Evolutionary conservation across 257 asterid genomes (phyloP).

Genomic region (Misopates orontium): DNA sequence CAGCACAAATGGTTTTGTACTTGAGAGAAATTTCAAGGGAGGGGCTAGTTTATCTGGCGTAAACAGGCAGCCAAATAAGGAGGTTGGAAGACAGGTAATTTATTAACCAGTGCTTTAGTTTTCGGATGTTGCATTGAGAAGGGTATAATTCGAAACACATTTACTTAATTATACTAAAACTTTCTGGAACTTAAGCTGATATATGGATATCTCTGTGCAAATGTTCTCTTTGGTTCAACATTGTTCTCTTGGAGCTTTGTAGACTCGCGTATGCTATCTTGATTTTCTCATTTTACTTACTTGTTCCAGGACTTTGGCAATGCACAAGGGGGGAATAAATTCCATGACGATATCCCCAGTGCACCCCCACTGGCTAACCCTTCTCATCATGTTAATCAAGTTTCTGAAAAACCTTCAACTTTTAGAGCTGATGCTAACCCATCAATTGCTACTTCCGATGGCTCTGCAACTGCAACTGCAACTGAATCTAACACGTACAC

Average conservation of each 20-base stretch:
- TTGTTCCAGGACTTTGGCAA: conserved; percentile 35
- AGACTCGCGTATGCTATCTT: not conserved
- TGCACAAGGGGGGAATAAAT: conserved; percentile 30
- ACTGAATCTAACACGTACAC: conserved; percentile 32
- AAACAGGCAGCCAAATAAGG: conserved; percentile 30
- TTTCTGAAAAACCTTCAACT: conserved; percentile 33
- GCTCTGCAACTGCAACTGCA: conserved; percentile 39
- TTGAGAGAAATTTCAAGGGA: conserved; percentile 29
- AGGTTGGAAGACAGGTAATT: conserved; percentile 47
- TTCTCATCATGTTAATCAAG: conserved; percentile 33
- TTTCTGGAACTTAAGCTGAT: not conserved
- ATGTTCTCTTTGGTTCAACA: too few relatives aligned
- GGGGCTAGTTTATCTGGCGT: conserved; percentile 35
- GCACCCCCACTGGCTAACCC: conserved; percentile 70
- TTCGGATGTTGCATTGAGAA: not conserved
- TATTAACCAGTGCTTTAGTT: not conserved
- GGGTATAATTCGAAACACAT: not conserved
- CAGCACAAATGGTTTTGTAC: conserved; percentile 23
- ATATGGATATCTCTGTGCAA: not conserved
- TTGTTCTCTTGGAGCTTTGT: not conserved
- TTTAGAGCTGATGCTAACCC: conserved; percentile 35
- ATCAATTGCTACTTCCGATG: conserved; percentile 32
- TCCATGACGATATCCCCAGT: conserved; percentile 60
- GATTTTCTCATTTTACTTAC: conserved; percentile 17
- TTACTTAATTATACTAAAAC: not conserved